Conservation (phyloP, 805 yeast genomes). For the Barnettozyma botsteinii region DNA sequence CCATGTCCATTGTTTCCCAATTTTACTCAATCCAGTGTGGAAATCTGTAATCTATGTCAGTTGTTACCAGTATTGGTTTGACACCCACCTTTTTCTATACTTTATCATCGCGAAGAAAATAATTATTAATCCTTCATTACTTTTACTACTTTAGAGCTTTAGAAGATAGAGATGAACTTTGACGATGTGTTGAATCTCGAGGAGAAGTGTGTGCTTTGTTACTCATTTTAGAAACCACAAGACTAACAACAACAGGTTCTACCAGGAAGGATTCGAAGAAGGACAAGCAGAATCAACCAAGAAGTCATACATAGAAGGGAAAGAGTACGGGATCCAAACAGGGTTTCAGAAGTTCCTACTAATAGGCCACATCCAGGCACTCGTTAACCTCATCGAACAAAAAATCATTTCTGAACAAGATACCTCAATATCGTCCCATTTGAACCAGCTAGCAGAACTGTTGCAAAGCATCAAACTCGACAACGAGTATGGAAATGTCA, state of each 20-base stretch:
- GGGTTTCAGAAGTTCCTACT: conserved; percentile 66
- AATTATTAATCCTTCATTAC: too few species aligned
- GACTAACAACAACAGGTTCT: conserved; percentile 33
- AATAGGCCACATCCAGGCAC: conserved; percentile 46
- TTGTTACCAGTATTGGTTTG: too few species aligned
- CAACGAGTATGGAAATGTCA: conserved; percentile 54
- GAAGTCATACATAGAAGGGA: conserved; percentile 68
- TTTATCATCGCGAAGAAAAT: too few species aligned
- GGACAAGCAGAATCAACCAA: conserved; percentile 58
- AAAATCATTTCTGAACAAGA: not conserved
- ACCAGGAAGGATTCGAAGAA: conserved; percentile 63
- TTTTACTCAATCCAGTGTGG: not conserved
- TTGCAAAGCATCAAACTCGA: conserved; percentile 30
- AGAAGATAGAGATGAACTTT: conserved; percentile 34
- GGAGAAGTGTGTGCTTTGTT: conserved; percentile 30
- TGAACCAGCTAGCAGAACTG: conserved; percentile 25
- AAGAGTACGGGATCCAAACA: conserved; percentile 76
- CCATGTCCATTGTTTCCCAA: not conserved
- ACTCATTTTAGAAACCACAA: not conserved
- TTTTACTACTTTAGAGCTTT: too few species aligned
- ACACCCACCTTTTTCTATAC: not conserved
- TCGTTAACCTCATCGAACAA: conserved; percentile 29
- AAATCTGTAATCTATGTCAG: too few species aligned
- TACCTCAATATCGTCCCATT: conserved; percentile 17
- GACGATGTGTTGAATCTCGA: conserved; percentile 59